Evolutionary conservation across 352 stramenopile species (phyloP).

Genomic region (Bremia lactucae): DNA sequence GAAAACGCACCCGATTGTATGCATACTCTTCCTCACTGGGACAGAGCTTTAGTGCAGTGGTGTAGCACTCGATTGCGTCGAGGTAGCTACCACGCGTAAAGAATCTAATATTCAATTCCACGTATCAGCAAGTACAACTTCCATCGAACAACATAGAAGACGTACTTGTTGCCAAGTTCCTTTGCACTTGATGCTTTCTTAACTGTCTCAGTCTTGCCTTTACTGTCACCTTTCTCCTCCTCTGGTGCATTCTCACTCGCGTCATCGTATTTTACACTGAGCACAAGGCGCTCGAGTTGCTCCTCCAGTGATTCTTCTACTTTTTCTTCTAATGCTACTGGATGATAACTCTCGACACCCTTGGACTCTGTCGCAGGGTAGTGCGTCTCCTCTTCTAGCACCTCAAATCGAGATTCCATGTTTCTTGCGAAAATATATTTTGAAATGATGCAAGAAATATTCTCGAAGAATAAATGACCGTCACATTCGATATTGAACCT

Average conservation of each 20-base stretch:
- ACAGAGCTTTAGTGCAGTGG: slow-evolving; percentile 68
- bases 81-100: slow-evolving; percentile 59
- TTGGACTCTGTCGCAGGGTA: slow-evolving; percentile 35
- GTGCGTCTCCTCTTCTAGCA: slow-evolving; percentile 81
- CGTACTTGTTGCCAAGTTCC: slow-evolving; percentile 77
- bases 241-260: slow-evolving; percentile 15
- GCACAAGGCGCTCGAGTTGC: slow-evolving; percentile 45
- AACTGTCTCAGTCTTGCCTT: slow-evolving; percentile 25
- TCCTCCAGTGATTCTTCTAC: slow-evolving; percentile 53
- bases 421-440: too few relatives aligned
- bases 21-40: slow-evolving; percentile 62
- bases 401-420: slow-evolving; percentile 63
- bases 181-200: slow-evolving; percentile 67
- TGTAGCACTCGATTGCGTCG: slow-evolving; percentile 82
- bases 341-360: slow-evolving; percentile 4
- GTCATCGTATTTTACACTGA: slow-evolving; percentile 18
- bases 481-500: too few relatives aligned
- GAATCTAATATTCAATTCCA: slow-evolving; percentile 26
- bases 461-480: too few relatives aligned
- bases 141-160: background rate
- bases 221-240: slow-evolving; percentile 16
- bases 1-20: slow-evolving; percentile 52
- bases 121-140: background rate
- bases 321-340: slow-evolving; percentile 7
- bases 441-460: too few relatives aligned